Base-by-base conservation (phyloP, 1,284 basidiomycete genomes). In the Ganoderma meredithae region DNA sequence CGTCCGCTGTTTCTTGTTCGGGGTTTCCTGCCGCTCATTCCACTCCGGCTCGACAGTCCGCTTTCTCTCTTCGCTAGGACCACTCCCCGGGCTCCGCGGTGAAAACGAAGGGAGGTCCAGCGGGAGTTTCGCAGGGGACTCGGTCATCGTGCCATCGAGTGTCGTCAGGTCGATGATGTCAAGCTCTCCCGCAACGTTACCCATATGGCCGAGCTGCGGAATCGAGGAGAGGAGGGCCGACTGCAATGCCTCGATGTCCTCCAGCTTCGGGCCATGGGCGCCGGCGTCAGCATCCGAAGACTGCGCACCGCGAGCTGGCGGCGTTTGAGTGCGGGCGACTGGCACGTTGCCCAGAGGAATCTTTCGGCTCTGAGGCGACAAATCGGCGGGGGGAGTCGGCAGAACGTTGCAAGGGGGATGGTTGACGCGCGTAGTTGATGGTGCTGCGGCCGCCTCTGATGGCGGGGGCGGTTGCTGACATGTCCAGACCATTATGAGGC, bases 111-210 rank as follows among this genome's bases (percentile, higher is more conserved):
- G 64, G 2, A 67, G 58, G 27, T 59, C 65, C 5, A 17, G 10
- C 5, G 65, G 36, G 53, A 69, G 27, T 13, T 62, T 58, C 61
- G 65, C 58, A 1, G 66, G 63, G 12, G 64, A 63, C 17, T 36
- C 44, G 36, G 19, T 40, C 36, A 60, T 27, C 25, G 27, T 33
- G 15, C 53, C 53, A 17, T 41, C 19, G 13, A 13, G 19, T 5
- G 68, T 73, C 41, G 68, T 73, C 41, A 71, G 64, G 40, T 71
- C 69, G 27, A 71, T 65, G 62, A 69, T 41, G 31, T 65, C 66
- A 4, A 56, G 40, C 41, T 62, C 64, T 17, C 52, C 53, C 10
- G 55, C n/a, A 27, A 47, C 17, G 39, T 62, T 3, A 31, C 27
- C 63, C 43, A 62, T 3, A 19, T 40, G 41, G 5, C 36, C 36